These are phyloP conservation scores for Setomelanomma holmii DNA, from an alignment of 2,329 filamentous ascomycete species.

Conservation along the genomic window DNA sequence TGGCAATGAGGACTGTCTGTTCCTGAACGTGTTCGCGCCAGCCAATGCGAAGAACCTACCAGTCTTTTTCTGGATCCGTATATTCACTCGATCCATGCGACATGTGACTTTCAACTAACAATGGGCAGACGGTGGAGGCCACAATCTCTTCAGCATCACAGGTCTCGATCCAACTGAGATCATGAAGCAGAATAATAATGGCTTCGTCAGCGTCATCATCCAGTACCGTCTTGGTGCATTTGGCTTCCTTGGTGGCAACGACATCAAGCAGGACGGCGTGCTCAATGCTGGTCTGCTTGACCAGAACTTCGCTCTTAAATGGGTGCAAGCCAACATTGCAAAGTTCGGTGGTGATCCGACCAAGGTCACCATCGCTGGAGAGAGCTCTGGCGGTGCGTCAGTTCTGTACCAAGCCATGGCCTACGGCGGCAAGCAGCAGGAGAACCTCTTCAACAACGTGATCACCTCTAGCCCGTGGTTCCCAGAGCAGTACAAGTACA, in stretches of 20 bases:
- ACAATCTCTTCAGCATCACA: conserved; percentile 41
- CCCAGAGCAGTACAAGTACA: conserved; percentile 39
- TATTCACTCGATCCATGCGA: conserved; percentile 12
- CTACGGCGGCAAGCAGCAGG: conserved; percentile 46
- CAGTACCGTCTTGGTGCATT: conserved; percentile 69
- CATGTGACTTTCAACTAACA: conserved; percentile 26
- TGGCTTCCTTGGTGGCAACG: conserved; percentile 67
- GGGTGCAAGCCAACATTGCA: conserved; percentile 67
- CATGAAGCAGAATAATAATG: conserved; percentile 52
- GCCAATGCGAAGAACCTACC: conserved; percentile 56
- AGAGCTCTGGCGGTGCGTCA: conserved; percentile 67
- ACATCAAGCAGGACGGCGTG: conserved; percentile 62
- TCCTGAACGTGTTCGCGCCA: conserved; percentile 51
- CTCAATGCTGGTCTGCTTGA: conserved; percentile 71
- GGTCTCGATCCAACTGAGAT: conserved; percentile 41
- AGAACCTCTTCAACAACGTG: conserved; percentile 42
- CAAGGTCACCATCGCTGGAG: conserved; percentile 67
- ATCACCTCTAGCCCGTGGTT: conserved; percentile 44
- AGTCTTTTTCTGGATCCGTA: conserved; percentile 63
- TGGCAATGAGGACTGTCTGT: conserved; percentile 51
- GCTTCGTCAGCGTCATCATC: conserved; percentile 65
- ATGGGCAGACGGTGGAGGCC: conserved; percentile 50
- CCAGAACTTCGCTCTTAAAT: conserved; percentile 65
- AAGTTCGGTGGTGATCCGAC: conserved; percentile 61
- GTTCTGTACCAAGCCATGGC: conserved; percentile 55